Evolutionary conservation across 768 basidiomycete genomes (phyloP).

Genomic region (Tulasnella calospora): DNA sequence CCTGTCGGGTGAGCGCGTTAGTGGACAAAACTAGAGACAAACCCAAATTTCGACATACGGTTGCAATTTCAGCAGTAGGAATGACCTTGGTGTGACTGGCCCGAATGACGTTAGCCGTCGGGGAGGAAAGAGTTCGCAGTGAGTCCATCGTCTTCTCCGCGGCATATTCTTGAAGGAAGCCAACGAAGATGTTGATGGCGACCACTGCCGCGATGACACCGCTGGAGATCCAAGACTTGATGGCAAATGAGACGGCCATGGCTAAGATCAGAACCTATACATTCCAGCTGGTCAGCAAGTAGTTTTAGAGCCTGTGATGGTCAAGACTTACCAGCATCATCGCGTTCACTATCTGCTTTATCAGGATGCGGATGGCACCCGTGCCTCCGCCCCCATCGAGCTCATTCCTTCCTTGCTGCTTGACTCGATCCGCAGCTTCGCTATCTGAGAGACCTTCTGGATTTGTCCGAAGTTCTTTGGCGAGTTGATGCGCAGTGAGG

Average conservation of each 20-base stretch:
- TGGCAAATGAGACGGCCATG: slow-evolving; percentile 52
- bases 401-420: slow-evolving; percentile 36
- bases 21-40: not conserved
- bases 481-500: slow-evolving; percentile 32
- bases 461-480: slow-evolving; percentile 32
- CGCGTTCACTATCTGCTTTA: slow-evolving; percentile 40
- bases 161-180: slow-evolving; percentile 47
- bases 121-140: slow-evolving; percentile 46
- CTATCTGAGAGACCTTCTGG: slow-evolving; percentile 33
- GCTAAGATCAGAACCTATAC: slow-evolving; percentile 34
- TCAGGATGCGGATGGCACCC: slow-evolving; percentile 27
- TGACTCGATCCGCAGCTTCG: slow-evolving; percentile 31
- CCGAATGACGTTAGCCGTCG: slow-evolving; percentile 45
- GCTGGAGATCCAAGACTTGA: slow-evolving; percentile 51
- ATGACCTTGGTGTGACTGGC: slow-evolving; percentile 42
- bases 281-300: not conserved
- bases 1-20: slow-evolving; percentile 38
- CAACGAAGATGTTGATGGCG: slow-evolving; percentile 35
- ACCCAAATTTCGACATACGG: slow-evolving; percentile 31
- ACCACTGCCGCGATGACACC: slow-evolving; percentile 49
- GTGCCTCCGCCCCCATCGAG: slow-evolving; percentile 32
- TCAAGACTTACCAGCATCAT: slow-evolving; percentile 33
- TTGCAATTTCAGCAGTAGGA: slow-evolving; percentile 44
- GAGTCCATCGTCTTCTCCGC: slow-evolving; percentile 52
- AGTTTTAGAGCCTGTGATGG: not conserved